Percentiles rank a stretch among this genome's conserved stretches.
These are phyloP conservation scores for Trametes coccinea DNA, from an alignment of 768 basidiomycete species.

Conservation along the genomic window DNA sequence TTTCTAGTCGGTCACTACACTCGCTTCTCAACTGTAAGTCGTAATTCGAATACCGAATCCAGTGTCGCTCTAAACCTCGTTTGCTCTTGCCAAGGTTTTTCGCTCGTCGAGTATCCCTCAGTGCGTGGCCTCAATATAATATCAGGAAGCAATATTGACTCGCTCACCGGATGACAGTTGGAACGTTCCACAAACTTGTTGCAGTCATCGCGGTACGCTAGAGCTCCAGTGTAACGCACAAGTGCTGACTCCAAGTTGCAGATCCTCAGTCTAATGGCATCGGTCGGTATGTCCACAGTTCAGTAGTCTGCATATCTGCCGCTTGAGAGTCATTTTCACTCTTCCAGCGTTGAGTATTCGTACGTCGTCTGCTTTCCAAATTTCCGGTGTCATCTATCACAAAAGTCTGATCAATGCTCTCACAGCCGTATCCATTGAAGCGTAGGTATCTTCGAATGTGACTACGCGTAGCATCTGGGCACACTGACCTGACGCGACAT, in stretches of 20 bases:
- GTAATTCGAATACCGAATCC: background rate
- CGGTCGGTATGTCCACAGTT: background rate
- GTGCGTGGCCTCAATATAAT: background rate
- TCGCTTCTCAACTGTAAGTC: background rate
- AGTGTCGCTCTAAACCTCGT: background rate
- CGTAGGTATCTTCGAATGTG: background rate
- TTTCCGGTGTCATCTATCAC: too few species aligned
- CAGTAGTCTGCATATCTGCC: too few species aligned
- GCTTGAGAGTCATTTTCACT: too few species aligned
- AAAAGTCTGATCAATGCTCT: too few species aligned
- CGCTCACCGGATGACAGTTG: background rate
- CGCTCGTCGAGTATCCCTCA: background rate
- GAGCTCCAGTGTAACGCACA: too few species aligned
- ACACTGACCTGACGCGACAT: background rate
- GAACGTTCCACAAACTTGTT: background rate
- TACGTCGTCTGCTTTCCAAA: too few species aligned
- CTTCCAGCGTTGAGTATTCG: too few species aligned
- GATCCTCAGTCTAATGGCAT: background rate
- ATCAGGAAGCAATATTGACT: too few species aligned
- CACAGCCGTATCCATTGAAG: background rate
- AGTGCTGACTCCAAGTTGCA: background rate
- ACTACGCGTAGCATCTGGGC: background rate
- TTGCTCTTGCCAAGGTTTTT: background rate
- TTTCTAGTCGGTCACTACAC: background rate
- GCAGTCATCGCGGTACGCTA: background rate